Evolutionary conservation across 2,329 filamentous ascomycete genomes (phyloP).

Genomic region (Aureobasidium sp.): DNA sequence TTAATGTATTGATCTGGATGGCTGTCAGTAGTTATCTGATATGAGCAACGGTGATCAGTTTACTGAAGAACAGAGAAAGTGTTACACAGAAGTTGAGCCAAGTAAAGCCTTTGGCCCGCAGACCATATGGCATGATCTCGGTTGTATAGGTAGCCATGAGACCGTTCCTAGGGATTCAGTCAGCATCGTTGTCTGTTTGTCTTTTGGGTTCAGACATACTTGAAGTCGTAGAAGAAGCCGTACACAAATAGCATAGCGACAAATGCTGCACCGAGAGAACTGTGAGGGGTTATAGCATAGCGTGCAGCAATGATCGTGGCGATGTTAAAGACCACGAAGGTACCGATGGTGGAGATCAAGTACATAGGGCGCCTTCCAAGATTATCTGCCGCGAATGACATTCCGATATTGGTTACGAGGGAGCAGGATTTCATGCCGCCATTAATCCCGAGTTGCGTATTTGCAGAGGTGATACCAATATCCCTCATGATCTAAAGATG

Average conservation of each 20-base stretch:
- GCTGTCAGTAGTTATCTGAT: neutral
- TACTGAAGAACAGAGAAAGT: conserved; percentile 17
- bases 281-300: neutral
- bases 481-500: conserved; percentile 23
- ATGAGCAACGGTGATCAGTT: neutral
- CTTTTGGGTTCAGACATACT: conserved; percentile 13
- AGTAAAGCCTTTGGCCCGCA: neutral
- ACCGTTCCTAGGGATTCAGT: neutral
- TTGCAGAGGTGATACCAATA: conserved; percentile 28
- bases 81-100: conserved; percentile 6
- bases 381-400: neutral
- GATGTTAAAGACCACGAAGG: neutral
- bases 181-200: too few species aligned
- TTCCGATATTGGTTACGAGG: neutral
- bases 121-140: neutral
- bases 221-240: conserved; percentile 25
- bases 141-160: neutral
- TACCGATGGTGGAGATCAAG: neutral
- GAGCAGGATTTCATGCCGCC: conserved; percentile 20
- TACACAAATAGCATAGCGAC: conserved; percentile 18
- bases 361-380: neutral
- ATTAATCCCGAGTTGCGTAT: conserved; percentile 32
- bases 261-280: neutral
- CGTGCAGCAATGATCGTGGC: neutral
- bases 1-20: conserved; percentile 25